These are phyloP conservation scores for Solanum gandarillasii DNA, from an alignment of 257 asterid species.

Conservation along the genomic window DNA sequence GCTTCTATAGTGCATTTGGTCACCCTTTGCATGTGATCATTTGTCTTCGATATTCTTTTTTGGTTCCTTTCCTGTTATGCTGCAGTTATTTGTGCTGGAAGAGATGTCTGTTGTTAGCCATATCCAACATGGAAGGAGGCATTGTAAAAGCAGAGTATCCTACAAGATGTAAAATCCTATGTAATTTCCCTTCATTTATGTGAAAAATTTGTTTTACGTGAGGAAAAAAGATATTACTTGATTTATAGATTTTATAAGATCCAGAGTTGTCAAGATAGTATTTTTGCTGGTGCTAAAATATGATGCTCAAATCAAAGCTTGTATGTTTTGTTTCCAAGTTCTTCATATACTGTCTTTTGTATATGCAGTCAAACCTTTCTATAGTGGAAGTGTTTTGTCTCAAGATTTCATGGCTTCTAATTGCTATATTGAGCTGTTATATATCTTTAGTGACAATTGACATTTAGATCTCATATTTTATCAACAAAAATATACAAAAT, in stretches of 20 bases:
- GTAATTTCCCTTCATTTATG: not conserved
- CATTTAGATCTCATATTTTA: not conserved
- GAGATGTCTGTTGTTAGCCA: not conserved
- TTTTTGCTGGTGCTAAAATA: not conserved
- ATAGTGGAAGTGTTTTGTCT: not conserved
- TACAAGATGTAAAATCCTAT: not conserved
- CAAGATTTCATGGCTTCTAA: not conserved
- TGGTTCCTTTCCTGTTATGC: not conserved
- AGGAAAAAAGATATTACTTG: not conserved
- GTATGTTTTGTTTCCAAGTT: not conserved
- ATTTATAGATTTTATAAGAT: not conserved
- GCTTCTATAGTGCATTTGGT: slow-evolving; percentile 19
- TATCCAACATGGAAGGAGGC: not conserved
- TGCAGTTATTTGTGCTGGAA: not conserved
- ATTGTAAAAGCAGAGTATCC: not conserved
- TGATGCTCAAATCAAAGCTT: not conserved
- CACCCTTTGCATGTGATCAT: slow-evolving; percentile 24
- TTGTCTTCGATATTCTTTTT: not conserved
- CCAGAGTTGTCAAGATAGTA: not conserved
- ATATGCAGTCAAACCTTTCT: not conserved
- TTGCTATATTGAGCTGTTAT: not conserved
- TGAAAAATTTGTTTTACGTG: not conserved
- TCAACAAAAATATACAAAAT: too few species aligned
- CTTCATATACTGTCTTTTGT: not conserved
- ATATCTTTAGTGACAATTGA: not conserved